phyloP scores from a whole-genome alignment of 2,329 filamentous ascomycete species.

The Monilinia vaccinii-corymbosi region DNA sequence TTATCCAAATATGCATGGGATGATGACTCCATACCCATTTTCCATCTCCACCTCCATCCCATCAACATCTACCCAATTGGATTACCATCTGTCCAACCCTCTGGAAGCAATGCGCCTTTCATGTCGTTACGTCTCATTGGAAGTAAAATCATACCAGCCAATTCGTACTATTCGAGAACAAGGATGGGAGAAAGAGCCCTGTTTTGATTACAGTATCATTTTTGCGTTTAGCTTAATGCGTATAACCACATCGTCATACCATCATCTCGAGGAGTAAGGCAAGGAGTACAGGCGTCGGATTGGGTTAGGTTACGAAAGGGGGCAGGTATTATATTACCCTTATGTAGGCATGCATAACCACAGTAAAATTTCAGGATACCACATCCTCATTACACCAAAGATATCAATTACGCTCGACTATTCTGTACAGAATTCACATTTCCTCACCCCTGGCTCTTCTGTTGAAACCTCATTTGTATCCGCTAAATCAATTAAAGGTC shows the following conservation, averaged over 20 bases:
- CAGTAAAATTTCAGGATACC: conserved; percentile 2
- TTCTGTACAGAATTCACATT: not conserved
- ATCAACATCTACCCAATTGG: not conserved
- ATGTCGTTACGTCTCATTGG: not conserved
- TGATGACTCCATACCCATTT: conserved; percentile 7
- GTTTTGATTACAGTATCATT: not conserved
- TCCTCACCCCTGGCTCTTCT: too few relatives aligned
- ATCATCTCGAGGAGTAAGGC: not conserved
- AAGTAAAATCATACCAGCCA: not conserved
- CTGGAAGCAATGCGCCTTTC: not conserved
- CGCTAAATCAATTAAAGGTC: not conserved
- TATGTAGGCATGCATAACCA: conserved; percentile 1
- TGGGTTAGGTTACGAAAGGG: not conserved
- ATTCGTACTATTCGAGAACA: not conserved
- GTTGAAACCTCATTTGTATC: too few relatives aligned
- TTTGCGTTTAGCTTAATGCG: not conserved
- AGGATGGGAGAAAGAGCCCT: not conserved
- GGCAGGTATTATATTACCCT: not conserved
- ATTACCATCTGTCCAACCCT: not conserved
- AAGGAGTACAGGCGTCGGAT: conserved; percentile 2
- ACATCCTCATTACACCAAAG: not conserved
- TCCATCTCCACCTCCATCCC: not conserved
- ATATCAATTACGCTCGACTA: not conserved
- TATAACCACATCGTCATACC: not conserved
- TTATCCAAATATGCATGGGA: conserved; percentile 35